Evolutionary conservation across 2,329 filamentous ascomycete genomes (phyloP).

Genomic region (Escovopsis sp.): DNA sequence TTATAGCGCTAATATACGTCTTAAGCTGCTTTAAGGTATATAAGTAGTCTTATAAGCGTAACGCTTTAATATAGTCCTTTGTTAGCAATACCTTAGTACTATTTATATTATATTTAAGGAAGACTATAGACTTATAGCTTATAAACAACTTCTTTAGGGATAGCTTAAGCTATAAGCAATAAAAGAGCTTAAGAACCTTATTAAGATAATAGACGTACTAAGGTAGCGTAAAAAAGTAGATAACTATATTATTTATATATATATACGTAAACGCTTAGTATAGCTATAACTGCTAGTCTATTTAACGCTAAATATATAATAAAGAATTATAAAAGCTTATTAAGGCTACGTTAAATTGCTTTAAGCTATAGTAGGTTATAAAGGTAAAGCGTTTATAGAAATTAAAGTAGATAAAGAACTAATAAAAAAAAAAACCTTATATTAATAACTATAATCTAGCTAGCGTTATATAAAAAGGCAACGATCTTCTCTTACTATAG

Average conservation of each 20-base stretch:
- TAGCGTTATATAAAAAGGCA: no score
- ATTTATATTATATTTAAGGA: background rate
- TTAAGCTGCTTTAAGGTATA: no score
- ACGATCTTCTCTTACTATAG: no score
- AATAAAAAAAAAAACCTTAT: no score
- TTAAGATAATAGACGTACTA: background rate
- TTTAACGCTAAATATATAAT: background rate
- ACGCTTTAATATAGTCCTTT: no score
- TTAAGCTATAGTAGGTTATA: background rate
- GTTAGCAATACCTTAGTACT: background rate
- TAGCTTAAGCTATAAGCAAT: background rate
- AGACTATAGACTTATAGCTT: background rate
- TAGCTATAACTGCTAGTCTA: background rate
- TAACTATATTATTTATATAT: background rate
- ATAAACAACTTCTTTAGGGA: background rate
- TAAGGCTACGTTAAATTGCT: background rate
- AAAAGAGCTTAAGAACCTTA: background rate
- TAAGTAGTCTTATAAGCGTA: background rate
- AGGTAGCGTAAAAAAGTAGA: no score
- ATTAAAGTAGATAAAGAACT: no score
- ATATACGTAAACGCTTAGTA: background rate
- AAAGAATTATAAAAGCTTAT: constrained; percentile 1
- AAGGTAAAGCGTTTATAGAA: background rate
- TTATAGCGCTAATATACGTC: background rate
- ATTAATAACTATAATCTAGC: no score